Percentiles rank a stretch among this genome's conserved stretches.
phyloP scores from a whole-genome alignment of 2,329 filamentous ascomycete genomes.

The Phyllosticta capitalensis region DNA sequence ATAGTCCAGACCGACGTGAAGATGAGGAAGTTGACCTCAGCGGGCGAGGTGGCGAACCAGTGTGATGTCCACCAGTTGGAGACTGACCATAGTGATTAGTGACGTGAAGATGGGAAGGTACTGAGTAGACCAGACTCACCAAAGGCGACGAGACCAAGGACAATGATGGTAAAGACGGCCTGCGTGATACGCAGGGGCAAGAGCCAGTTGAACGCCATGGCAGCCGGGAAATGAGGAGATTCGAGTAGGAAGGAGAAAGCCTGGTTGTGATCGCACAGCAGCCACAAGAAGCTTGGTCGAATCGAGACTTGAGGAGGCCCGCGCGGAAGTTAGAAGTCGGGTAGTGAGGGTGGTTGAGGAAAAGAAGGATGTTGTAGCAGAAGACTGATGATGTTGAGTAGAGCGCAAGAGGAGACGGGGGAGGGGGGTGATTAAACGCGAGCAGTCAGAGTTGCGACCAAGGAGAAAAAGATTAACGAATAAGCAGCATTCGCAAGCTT shows the following conservation, averaged over 20 bases:
- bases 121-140: constrained; percentile 41
- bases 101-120: not conserved
- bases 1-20: constrained; percentile 68
- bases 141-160: constrained; percentile 66
- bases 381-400: not conserved
- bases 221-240: constrained; percentile 7
- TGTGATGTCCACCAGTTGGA: constrained; percentile 44
- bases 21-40: constrained; percentile 64
- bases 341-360: not conserved
- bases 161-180: constrained; percentile 58
- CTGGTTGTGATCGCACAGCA: not conserved
- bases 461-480: not conserved
- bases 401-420: not conserved
- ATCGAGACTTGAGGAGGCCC: not conserved
- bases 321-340: not conserved
- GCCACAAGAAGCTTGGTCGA: not conserved
- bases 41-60: constrained; percentile 45
- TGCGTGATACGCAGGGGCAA: constrained; percentile 59
- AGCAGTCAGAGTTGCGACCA: not conserved
- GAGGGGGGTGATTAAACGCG: not conserved
- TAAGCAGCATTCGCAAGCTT: not conserved
- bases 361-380: not conserved
- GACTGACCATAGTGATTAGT: constrained; percentile 34
- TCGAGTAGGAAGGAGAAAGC: not conserved
- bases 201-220: constrained; percentile 47